Evolutionary conservation across 2,329 filamentous ascomycete species (phyloP), one percentile per base, ranked within the genome.

Genomic region (Fusarium abutilonis): DNA sequence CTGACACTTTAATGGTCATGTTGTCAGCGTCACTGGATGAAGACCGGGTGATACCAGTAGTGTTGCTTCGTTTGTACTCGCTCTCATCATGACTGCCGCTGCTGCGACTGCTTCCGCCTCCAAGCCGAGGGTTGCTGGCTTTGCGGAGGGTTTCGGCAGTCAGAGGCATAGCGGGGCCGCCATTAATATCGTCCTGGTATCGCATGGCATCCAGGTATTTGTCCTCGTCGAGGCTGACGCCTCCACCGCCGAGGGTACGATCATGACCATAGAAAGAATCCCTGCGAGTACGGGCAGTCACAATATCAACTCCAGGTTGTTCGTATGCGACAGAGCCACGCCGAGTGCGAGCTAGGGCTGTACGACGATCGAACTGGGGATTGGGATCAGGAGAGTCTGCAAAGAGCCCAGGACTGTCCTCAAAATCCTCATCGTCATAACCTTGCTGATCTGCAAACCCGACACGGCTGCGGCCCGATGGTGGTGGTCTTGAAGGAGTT

Each of bases 61-160:
- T 86, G 26, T 83, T 84, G 50, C 85, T 88, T 61, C 83, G 83
- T 63, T 81, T 82, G 72, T 83, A 87, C 52, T 88, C 86, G 73
- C 86, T 88, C 54, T 88, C 86, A 66, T 88, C 86, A 39, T 80
- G 86, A 40, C 80, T 85, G 70, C 86, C 88, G 19, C 74, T 81
- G 61, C 80, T 86, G 78, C 80, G 80, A 69, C 82, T 86, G 76
- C 81, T 85, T 19, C 77, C 74, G 7, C 76, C 79, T 56, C 77
- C 80, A 60, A 76, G 79, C 50, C 70, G 73, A 68, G 60, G 60
- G 41, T 78, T 80, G 61, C 74, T 79, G 26, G 78, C 82, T 70
- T 79, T 83, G 63, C 78, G 81, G 23, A 89, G 76, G 11, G 78
- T 76, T 53, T 87, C 86, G 2, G 81, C 82, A 4, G 86, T 89